Conservation (phyloP, 2,329 filamentous ascomycete genomes). For the Fusarium falciforme region DNA sequence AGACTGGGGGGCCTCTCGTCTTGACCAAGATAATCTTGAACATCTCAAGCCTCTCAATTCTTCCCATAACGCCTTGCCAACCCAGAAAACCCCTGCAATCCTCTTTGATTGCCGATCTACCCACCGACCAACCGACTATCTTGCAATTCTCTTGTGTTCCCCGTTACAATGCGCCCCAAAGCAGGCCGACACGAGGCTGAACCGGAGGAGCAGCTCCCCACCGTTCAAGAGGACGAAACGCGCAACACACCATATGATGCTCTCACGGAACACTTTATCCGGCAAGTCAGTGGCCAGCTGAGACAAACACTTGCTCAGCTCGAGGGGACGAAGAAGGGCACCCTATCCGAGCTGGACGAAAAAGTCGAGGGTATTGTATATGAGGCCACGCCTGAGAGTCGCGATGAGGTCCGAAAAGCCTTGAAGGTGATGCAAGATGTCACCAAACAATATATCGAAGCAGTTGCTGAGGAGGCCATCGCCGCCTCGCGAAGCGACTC, state of each 20-base stretch:
- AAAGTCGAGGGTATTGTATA: neutral
- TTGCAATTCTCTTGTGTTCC: neutral
- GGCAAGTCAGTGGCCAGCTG: neutral
- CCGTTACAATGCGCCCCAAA: neutral
- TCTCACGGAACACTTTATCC: neutral
- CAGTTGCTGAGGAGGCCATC: neutral
- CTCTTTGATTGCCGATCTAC: neutral
- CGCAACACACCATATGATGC: neutral
- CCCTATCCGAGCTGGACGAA: neutral
- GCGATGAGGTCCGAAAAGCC: neutral
- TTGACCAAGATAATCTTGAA: neutral
- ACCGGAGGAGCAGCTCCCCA: neutral
- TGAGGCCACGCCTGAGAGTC: neutral
- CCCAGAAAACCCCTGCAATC: neutral
- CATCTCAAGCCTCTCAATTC: neutral
- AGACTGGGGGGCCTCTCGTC: slow-evolving; percentile 2
- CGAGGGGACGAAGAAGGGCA: neutral
- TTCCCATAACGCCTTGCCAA: neutral
- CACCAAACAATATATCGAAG: slow-evolving; percentile 1
- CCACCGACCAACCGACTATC: neutral
- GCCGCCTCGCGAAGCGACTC: neutral
- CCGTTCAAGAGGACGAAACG: neutral
- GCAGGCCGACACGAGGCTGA: neutral
- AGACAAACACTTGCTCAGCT: neutral
- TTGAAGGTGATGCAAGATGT: neutral